Percentiles rank a stretch among this genome's conserved stretches.
These are phyloP conservation scores for Astrocystis sublimbata DNA, from an alignment of 495 filamentous ascomycete genomes.

Conservation along the genomic window DNA sequence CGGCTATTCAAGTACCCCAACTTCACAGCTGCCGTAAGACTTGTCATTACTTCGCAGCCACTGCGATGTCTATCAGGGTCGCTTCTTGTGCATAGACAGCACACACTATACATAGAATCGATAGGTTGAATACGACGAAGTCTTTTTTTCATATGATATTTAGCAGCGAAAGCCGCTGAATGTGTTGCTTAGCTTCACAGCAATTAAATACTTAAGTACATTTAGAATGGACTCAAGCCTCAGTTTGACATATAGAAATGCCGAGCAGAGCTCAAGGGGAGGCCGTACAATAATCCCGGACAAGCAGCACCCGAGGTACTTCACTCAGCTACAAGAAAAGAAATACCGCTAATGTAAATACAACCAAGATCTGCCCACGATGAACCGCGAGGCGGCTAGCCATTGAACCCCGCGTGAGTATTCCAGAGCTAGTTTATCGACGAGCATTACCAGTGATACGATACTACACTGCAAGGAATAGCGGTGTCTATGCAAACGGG, in stretches of 20 bases:
- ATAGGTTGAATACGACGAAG: no score
- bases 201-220: no score
- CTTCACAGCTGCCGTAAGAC: neutral
- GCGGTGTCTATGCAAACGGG: neutral
- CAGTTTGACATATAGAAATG: neutral
- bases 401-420: neutral
- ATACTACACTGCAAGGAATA: neutral
- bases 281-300: neutral
- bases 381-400: neutral
- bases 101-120: no score
- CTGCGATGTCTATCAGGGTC: no score
- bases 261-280: neutral
- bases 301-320: neutral
- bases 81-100: no score
- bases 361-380: neutral
- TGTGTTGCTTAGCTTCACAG: no score
- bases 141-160: no score
- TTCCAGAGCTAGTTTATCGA: neutral
- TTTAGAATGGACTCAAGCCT: no score
- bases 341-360: neutral
- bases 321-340: neutral
- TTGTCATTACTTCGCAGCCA: neutral
- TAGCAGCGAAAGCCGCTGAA: no score
- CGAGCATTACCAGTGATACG: neutral
- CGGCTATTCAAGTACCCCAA: slow-evolving; percentile 32